A percentile compares a stretch with the other conserved stretches of the same genome.
These are phyloP conservation scores for Monosporascus sp. DNA, from an alignment of 2,329 filamentous ascomycete species.

Conservation along the genomic window DNA sequence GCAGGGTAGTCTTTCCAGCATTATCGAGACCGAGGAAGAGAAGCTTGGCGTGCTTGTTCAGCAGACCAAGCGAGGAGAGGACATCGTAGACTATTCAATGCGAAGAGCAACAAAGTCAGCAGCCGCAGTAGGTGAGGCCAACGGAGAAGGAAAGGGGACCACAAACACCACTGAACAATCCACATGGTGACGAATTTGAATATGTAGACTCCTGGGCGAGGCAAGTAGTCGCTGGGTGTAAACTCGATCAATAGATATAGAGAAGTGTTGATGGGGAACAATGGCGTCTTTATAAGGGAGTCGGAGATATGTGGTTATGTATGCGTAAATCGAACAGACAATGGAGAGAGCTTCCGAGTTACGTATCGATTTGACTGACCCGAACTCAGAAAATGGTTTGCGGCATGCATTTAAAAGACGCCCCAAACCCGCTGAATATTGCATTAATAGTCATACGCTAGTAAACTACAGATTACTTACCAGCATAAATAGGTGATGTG, in stretches of 20 bases:
- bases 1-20: constrained; percentile 86
- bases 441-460: neutral
- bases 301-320: neutral
- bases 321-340: neutral
- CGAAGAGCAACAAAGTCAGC: constrained; percentile 17
- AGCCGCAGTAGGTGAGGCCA: constrained; percentile 6
- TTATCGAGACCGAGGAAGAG: constrained; percentile 91
- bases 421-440: neutral
- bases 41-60: constrained; percentile 95
- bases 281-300: neutral
- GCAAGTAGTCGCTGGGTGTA: constrained; percentile 4
- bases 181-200: constrained; percentile 58
- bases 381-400: neutral
- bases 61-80: constrained; percentile 76
- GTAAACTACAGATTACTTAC: no score
- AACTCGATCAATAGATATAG: constrained; percentile 6
- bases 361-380: neutral
- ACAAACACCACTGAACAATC: constrained; percentile 93
- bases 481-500: no score
- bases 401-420: neutral
- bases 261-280: neutral
- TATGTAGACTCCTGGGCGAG: neutral
- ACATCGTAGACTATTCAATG: constrained; percentile 71
- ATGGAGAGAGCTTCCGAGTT: neutral
- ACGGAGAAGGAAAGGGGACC: constrained; percentile 5